Evolutionary conservation across 2,329 filamentous ascomycete genomes (phyloP), one percentile per base, ranked within the genome.

Genomic region (Cladosporium austrohemisphaericum): DNA sequence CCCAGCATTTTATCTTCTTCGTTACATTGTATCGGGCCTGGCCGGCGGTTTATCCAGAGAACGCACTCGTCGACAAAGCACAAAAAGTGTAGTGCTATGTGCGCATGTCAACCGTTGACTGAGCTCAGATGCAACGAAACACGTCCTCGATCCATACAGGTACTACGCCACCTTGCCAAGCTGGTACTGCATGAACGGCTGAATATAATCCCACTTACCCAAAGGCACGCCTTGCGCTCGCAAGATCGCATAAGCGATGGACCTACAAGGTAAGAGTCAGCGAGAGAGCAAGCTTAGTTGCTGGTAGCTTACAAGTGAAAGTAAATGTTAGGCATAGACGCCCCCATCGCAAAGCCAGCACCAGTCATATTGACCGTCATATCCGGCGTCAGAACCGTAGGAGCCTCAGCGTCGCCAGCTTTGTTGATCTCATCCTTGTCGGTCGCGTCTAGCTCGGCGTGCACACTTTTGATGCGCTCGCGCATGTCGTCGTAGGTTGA

Each of bases 171-270:
- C 37, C 23, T 40, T 28, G 10, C 22, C 23, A 28, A 40, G 37
- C 37, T 44, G 29, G 5, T 25, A 31, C 29, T 22, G 22, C 22
- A 36, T 35, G 14, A 43, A 43, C 25, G 40, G 40, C 28, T 31
- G 25, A 19, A 43, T 43, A 32, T 43, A 47, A 38, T 47, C 33
- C 35, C 32, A 16, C 19, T 47, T 47, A 8, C 33, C 44, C 25
- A 47, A 7, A 13, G 25, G 33, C 25, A 47, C 44, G 8, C 44
- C 44, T 33, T 38, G 28, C 7, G 25, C 18, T 8, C 44, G 28
- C 32, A 37, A 18, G 25, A 47, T 38, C 4, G 44, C 44, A 47
- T 47, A 47, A 18, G 44, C 32, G 13, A 38, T 47, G 5, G 32
- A 29, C n/a, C n/a, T n/a, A n/a, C n/a, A n/a, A n/a, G n/a, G n/a